These are phyloP conservation scores for Saccharomycopsis guyanensis DNA, from an alignment of 805 yeast species.

Conservation along the genomic window DNA sequence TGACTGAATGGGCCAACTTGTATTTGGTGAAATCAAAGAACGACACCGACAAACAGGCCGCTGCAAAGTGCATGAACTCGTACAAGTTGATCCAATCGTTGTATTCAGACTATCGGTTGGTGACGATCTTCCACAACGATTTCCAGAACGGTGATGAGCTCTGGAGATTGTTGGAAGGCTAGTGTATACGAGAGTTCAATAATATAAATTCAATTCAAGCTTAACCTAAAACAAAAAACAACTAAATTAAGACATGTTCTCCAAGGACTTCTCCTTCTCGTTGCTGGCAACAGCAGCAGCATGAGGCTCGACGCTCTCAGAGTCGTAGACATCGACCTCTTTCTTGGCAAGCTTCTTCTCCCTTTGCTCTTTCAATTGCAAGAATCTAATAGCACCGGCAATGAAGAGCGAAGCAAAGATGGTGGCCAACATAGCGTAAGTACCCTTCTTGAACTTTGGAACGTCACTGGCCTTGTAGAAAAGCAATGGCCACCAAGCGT, in stretches of 20 bases:
- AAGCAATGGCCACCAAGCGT: slow-evolving; percentile 56
- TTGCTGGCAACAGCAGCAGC: neutral
- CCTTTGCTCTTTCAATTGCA: slow-evolving; percentile 34
- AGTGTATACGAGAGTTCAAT: neutral
- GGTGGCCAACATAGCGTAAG: slow-evolving; percentile 52
- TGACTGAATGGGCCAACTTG: slow-evolving; percentile 87
- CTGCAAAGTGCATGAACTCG: slow-evolving; percentile 34
- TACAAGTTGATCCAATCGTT: slow-evolving; percentile 54
- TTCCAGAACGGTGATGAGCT: slow-evolving; percentile 32
- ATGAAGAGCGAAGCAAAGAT: slow-evolving; percentile 35
- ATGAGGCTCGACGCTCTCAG: slow-evolving; percentile 8
- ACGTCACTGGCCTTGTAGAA: slow-evolving; percentile 46
- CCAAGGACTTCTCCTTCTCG: neutral
- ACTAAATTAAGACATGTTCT: neutral
- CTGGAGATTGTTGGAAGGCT: slow-evolving; percentile 7
- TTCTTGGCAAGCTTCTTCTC: slow-evolving; percentile 19
- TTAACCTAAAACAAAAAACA: neutral
- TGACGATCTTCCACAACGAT: slow-evolving; percentile 85
- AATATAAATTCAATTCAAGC: neutral
- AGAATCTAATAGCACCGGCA: slow-evolving; percentile 34
- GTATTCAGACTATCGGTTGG: slow-evolving; percentile 58
- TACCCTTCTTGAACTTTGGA: slow-evolving; percentile 45
- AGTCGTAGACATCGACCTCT: slow-evolving; percentile 11
- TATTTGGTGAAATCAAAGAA: slow-evolving; percentile 36
- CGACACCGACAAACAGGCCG: slow-evolving; percentile 29